Percentiles rank a stretch among this genome's conserved stretches.
phyloP scores from a whole-genome alignment of 352 stramenopile species.

The Globisporangium irregulare region DNA sequence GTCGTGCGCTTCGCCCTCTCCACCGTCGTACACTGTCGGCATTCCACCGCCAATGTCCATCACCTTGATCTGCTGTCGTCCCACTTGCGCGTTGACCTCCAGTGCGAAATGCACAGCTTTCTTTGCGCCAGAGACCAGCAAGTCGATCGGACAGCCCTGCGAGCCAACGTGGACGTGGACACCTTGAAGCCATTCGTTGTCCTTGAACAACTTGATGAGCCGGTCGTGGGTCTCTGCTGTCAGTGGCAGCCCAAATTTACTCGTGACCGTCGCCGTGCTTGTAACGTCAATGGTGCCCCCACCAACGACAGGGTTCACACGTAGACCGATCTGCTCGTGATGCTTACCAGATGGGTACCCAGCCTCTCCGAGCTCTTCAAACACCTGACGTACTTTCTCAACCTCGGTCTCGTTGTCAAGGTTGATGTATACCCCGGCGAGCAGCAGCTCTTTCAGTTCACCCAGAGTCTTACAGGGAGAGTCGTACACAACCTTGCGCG shows the following conservation, averaged over 20 bases:
- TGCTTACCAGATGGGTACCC: slow-evolving; percentile 28
- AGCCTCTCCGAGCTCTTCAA: slow-evolving; percentile 33
- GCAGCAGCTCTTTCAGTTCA: slow-evolving; percentile 81
- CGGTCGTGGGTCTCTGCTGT: slow-evolving; percentile 45
- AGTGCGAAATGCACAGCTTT: slow-evolving; percentile 72
- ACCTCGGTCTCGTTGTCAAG: slow-evolving; percentile 92
- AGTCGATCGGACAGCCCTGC: slow-evolving; percentile 79
- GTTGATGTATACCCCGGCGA: slow-evolving; percentile 87
- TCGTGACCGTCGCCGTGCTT: slow-evolving; percentile 85
- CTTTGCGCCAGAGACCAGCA: slow-evolving; percentile 78
- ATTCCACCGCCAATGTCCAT: slow-evolving; percentile 93
- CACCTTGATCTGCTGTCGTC: slow-evolving; percentile 59
- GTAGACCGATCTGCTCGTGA: slow-evolving; percentile 73
- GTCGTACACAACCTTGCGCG: slow-evolving; percentile 87
- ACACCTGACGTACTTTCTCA: slow-evolving; percentile 60
- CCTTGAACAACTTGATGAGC: slow-evolving; percentile 53
- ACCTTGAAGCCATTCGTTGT: slow-evolving; percentile 83
- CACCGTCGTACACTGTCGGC: slow-evolving; percentile 83
- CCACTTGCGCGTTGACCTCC: slow-evolving; percentile 65
- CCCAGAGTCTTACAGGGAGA: slow-evolving; percentile 89
- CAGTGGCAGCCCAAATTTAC: slow-evolving; percentile 90
- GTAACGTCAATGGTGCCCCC: slow-evolving; percentile 81
- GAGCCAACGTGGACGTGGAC: slow-evolving; percentile 90
- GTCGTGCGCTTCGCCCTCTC: slow-evolving; percentile 57
- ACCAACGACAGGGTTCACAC: slow-evolving; percentile 91